A percentile compares a stretch with the other conserved stretches of the same genome.
Evolutionary conservation across 2,329 filamentous ascomycete species (phyloP).

Genomic region (Pleurostoma richardsiae): DNA sequence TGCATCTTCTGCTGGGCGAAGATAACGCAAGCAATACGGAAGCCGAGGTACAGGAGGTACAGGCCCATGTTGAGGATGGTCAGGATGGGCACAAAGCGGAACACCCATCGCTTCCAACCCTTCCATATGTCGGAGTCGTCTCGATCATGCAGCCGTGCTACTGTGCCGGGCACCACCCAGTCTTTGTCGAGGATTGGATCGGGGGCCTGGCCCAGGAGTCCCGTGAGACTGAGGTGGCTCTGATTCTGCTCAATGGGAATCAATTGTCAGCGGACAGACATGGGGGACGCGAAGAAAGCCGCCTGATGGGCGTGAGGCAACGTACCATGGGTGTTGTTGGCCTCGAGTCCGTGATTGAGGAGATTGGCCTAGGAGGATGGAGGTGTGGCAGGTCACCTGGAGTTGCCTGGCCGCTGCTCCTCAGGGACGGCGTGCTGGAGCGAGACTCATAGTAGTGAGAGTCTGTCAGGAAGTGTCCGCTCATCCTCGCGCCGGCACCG

Average conservation of each 20-base stretch:
- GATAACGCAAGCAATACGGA: constrained; percentile 48
- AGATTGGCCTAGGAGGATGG: constrained; percentile 11
- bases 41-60: constrained; percentile 41
- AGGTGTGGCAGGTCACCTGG: constrained; percentile 10
- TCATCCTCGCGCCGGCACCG: constrained; percentile 4
- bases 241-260: constrained; percentile 24
- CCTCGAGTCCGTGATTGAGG: constrained; percentile 14
- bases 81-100: constrained; percentile 26
- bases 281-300: too few species aligned
- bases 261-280: too few species aligned
- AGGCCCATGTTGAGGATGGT: constrained; percentile 28
- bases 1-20: constrained; percentile 36
- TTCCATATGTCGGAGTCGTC: constrained; percentile 35
- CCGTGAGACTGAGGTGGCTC: constrained; percentile 34
- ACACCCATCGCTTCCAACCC: constrained; percentile 34
- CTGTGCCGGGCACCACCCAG: constrained; percentile 23
- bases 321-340: constrained; percentile 16
- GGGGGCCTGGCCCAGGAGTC: constrained; percentile 26
- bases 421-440: constrained; percentile 21
- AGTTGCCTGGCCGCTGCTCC: constrained; percentile 17
- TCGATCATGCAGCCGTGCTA: constrained; percentile 34
- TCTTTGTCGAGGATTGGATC: constrained; percentile 22
- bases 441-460: constrained; percentile 10
- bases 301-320: background rate
- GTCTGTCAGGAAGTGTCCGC: constrained; percentile 5